phyloP scores from a whole-genome alignment of 169 alveolate species.

The Ichthyophthirius multifiliis region DNA sequence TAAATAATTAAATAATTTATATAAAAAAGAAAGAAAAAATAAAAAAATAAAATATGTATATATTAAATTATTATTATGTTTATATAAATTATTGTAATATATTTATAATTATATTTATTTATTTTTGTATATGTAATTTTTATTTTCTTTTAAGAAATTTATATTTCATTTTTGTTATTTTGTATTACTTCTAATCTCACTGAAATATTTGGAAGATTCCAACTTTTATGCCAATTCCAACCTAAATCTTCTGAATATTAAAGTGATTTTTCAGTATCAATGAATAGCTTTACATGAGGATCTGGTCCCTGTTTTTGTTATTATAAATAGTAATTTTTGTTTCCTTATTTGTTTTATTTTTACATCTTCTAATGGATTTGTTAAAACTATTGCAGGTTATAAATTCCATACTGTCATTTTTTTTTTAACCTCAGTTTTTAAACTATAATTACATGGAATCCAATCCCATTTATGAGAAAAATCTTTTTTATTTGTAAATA shows the following conservation, averaged over 20 bases:
- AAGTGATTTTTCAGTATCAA: conserved; percentile 42
- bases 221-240: conserved; percentile 52
- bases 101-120: too few species aligned
- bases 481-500: too few species aligned
- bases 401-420: background rate
- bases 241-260: conserved; percentile 39
- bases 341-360: background rate
- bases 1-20: too few species aligned
- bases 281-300: conserved; percentile 40
- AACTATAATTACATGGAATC: conserved; percentile 24
- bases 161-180: background rate
- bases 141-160: too few species aligned
- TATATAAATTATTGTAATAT: too few species aligned
- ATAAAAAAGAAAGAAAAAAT: too few species aligned
- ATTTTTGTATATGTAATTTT: too few species aligned
- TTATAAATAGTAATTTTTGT: background rate
- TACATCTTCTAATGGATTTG: conserved; percentile 47
- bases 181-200: conserved; percentile 38
- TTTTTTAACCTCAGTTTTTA: conserved; percentile 2
- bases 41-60: background rate
- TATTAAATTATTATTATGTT: background rate
- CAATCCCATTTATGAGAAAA: conserved; percentile 43
- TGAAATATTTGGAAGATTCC: conserved; percentile 45
- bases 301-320: conserved; percentile 25
- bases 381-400: conserved; percentile 40